phyloP scores from a whole-genome alignment of 129 eudicot species.

The Logfia minima region DNA sequence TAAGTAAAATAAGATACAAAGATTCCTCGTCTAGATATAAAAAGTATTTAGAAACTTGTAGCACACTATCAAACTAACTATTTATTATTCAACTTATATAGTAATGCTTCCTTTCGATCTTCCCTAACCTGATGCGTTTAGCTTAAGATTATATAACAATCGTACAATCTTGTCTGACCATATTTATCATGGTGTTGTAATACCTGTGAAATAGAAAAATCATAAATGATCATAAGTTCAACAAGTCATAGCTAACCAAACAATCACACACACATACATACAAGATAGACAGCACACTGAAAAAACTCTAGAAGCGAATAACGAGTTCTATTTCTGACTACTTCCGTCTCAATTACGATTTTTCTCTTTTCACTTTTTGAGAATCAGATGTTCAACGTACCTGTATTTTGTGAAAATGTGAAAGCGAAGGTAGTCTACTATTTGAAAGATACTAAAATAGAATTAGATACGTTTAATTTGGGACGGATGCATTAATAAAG shows the following conservation, averaged over 20 bases:
- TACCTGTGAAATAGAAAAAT: conserved; percentile 11
- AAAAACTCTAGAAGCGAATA: not conserved
- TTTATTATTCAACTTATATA: not conserved
- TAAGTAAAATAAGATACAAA: not conserved
- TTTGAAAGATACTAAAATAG: too few species aligned
- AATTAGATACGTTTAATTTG: too few species aligned
- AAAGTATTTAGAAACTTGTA: not conserved
- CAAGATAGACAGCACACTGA: not conserved
- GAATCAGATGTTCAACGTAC: too few species aligned
- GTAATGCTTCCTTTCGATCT: not conserved
- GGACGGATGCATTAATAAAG: too few species aligned
- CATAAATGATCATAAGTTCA: not conserved
- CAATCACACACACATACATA: not conserved
- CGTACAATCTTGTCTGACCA: not conserved
- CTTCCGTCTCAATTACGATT: too few species aligned
- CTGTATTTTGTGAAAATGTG: too few species aligned
- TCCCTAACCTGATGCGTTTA: not conserved
- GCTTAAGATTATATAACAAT: not conserved
- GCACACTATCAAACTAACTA: not conserved
- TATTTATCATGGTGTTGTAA: conserved; percentile 22
- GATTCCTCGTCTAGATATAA: not conserved
- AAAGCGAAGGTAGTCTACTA: too few species aligned
- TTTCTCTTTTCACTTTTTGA: too few species aligned
- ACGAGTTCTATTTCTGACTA: not conserved
- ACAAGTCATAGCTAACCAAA: not conserved